These are phyloP conservation scores for Cyathus striatus DNA, from an alignment of 768 basidiomycete genomes.

Conservation along the genomic window DNA sequence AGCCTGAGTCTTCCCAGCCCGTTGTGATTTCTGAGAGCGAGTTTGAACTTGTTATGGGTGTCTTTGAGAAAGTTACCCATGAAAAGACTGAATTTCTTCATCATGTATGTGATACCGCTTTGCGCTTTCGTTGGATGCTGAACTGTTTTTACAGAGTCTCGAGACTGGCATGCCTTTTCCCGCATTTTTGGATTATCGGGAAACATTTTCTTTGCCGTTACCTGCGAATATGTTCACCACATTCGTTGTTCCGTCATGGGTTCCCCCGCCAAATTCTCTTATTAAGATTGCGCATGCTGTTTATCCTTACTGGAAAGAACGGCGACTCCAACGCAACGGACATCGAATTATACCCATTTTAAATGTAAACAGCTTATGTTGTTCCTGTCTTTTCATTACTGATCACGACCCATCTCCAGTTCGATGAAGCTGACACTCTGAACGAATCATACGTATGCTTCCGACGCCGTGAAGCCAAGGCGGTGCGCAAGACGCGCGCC, in stretches of 20 bases:
- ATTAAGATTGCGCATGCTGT: constrained; percentile 64
- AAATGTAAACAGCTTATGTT: constrained; percentile 55
- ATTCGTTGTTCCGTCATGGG: constrained; percentile 61
- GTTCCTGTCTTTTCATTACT: constrained; percentile 1
- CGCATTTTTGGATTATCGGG: constrained; percentile 68
- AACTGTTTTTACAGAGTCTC: constrained; percentile 38
- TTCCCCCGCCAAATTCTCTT: constrained; percentile 61
- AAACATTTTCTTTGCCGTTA: constrained; percentile 56
- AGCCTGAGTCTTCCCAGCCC: constrained; percentile 62
- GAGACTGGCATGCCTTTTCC: constrained; percentile 68
- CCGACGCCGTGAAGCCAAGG: constrained; percentile 90
- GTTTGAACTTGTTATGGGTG: constrained; percentile 92
- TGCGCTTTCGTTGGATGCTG: background rate
- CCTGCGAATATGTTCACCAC: constrained; percentile 62
- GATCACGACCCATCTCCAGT: constrained; percentile 35
- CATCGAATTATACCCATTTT: constrained; percentile 82
- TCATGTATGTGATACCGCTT: constrained; percentile 51
- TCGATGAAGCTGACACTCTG: constrained; percentile 83
- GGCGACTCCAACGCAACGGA: constrained; percentile 75
- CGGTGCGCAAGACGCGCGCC: constrained; percentile 89
- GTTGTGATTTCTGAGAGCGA: constrained; percentile 82
- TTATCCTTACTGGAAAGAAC: constrained; percentile 89
- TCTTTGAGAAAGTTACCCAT: constrained; percentile 89
- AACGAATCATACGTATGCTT: constrained; percentile 98
- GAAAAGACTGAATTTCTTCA: constrained; percentile 88